Conservation (phyloP, 176 grass and related monocot genomes). For the Carex parvula region DNA sequence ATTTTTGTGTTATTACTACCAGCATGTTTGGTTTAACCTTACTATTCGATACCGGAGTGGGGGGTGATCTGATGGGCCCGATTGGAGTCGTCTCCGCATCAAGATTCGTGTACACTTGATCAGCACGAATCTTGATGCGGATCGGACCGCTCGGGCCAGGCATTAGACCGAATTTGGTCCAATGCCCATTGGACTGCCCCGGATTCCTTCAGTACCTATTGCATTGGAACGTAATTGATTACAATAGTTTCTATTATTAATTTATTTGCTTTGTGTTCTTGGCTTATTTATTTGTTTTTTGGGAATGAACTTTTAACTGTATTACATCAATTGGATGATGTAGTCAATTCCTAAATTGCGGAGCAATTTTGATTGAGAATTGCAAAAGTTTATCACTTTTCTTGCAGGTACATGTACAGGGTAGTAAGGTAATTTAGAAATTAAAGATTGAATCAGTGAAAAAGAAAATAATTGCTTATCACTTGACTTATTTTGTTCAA, state of each 20-base stretch:
- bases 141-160: no score
- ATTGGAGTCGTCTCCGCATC: no score
- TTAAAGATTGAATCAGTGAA: constrained; percentile 1
- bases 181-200: no score
- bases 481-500: neutral
- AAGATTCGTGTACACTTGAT: no score
- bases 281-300: neutral
- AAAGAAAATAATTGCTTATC: neutral
- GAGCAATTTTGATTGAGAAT: neutral
- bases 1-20: neutral
- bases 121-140: no score
- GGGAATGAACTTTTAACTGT: neutral
- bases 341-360: neutral
- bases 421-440: neutral
- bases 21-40: neutral
- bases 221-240: neutral
- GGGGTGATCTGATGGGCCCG: no score
- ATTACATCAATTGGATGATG: neutral
- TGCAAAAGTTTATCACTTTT: neutral
- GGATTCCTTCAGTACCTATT: neutral
- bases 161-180: no score
- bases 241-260: neutral
- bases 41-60: neutral
- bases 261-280: neutral
- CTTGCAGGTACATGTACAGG: neutral